Evolutionary conservation across 768 basidiomycete species (phyloP).

Genomic region (Gautieria morchelliformis): DNA sequence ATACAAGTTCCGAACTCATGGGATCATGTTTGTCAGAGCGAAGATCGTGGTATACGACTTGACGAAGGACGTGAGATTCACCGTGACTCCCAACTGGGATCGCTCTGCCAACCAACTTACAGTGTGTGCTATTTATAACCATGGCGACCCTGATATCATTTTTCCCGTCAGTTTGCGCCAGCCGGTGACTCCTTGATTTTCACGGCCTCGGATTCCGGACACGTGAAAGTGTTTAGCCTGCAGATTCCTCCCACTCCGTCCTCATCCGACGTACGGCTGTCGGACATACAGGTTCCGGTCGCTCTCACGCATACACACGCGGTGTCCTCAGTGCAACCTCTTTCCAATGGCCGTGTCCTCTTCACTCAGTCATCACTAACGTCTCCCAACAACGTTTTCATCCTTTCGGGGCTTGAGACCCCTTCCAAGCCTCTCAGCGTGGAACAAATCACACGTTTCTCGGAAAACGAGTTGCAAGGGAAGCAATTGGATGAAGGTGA

Average conservation of each 20-base stretch:
- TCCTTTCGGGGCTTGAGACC: conserved; percentile 40
- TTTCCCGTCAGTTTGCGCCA: conserved; percentile 55
- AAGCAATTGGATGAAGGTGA: conserved; percentile 58
- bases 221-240: conserved; percentile 62
- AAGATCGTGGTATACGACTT: conserved; percentile 79
- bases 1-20: not conserved
- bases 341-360: conserved; percentile 52
- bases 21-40: conserved; percentile 30
- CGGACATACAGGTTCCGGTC: conserved; percentile 39
- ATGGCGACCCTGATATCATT: not conserved
- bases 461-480: conserved; percentile 40
- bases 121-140: conserved; percentile 29
- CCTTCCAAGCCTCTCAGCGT: conserved; percentile 33
- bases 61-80: conserved; percentile 51
- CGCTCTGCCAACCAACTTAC: conserved; percentile 56
- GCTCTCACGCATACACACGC: conserved; percentile 49
- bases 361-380: conserved; percentile 68
- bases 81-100: conserved; percentile 79
- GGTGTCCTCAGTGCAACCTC: conserved; percentile 51
- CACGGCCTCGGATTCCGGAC: conserved; percentile 70
- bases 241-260: conserved; percentile 38
- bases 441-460: conserved; percentile 59
- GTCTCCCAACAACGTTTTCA: conserved; percentile 70
- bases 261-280: conserved; percentile 43
- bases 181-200: conserved; percentile 62